Base-by-base conservation (phyloP, 73 alveolate genomes). In the Paramecium caudatum region DNA sequence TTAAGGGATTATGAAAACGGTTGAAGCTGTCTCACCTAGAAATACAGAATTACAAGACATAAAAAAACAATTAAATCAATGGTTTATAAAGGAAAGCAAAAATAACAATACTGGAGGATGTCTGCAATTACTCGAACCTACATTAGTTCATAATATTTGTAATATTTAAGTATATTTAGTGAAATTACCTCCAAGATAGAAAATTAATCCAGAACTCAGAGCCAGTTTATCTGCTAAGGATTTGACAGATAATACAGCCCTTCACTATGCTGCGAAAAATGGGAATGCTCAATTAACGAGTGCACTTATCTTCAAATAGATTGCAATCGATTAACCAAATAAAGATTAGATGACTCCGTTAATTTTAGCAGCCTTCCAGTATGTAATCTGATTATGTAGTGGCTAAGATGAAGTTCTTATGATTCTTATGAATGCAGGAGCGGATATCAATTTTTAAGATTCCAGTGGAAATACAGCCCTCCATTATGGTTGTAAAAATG, bases 191-290 rank as follows among this genome's bases (percentile, higher is more conserved):
- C 80, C 80, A 2, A 55, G 30, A 55, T 37, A 27, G 0, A 55
- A 55, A 21, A 27, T 55, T 10, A 55, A 55, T 55, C 30, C 80
- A 23, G 80, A 55, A 16, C 80, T 55, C 30, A 37, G 45, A 10
- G 80, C 80, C 23, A 27, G 46, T 7, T 3, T 55, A 27, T 55
- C 80, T 55, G 23, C 80, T 10, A 55, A 55, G 12, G 80, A 55
- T 55, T 55, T 9, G 13, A 55, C 1, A 12, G 88, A 74, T 43
- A 74, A 74, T 43, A 74, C 88, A 16, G 88, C 88, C 36, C 68
- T 74, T 37, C 88, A 74, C 43, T 74, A 74, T 74, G 88, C 88
- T 21, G 88, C 88, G 10, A 74, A 74, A 74, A 74, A 74, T 19
- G 88, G 88, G 3, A 74, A 74, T 74, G 62, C 88, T 2, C 19